Evolutionary conservation across 345 rosid species (phyloP).

Genomic region (Aurinia saxatilis): DNA sequence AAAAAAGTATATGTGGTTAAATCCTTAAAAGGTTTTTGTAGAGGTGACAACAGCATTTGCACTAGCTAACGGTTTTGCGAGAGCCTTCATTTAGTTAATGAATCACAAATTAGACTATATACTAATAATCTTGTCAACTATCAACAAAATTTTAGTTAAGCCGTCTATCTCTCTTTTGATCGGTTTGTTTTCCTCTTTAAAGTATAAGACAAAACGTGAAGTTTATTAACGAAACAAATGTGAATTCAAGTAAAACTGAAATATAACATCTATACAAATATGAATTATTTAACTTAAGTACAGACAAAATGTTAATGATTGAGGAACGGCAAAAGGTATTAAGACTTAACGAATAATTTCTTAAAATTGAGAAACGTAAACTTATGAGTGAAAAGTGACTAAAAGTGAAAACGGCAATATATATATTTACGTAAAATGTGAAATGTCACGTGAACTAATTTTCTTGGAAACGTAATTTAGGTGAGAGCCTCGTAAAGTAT

Average conservation of each 20-base stretch:
- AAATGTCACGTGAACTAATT: slow-evolving; percentile 21
- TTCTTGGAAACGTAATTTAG: slow-evolving; percentile 14
- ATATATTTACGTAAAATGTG: not conserved
- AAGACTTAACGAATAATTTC: not conserved
- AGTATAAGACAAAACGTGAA: slow-evolving; percentile 7
- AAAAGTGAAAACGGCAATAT: slow-evolving; percentile 11
- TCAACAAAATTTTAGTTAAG: slow-evolving; percentile 2
- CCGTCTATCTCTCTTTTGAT: slow-evolving; percentile 1
- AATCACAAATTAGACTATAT: too few species aligned
- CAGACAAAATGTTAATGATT: slow-evolving; percentile 10
- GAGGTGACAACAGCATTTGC: too few species aligned
- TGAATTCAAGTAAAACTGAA: not conserved
- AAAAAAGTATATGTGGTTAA: too few species aligned
- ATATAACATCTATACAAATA: not conserved
- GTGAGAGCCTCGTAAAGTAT: not conserved
- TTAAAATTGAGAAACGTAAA: slow-evolving; percentile 11
- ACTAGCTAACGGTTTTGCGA: too few species aligned
- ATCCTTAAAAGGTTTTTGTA: too few species aligned
- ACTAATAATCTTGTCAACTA: not conserved
- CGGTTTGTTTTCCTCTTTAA: slow-evolving; percentile 12
- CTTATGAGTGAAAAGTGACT: not conserved
- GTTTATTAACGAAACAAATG: not conserved
- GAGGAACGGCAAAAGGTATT: slow-evolving; percentile 12
- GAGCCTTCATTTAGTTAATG: too few species aligned
- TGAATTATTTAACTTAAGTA: not conserved